Evolutionary conservation across 495 filamentous ascomycete genomes (phyloP), one percentile per base, ranked within the genome.

Genomic region (Penicillium alfredii): DNA sequence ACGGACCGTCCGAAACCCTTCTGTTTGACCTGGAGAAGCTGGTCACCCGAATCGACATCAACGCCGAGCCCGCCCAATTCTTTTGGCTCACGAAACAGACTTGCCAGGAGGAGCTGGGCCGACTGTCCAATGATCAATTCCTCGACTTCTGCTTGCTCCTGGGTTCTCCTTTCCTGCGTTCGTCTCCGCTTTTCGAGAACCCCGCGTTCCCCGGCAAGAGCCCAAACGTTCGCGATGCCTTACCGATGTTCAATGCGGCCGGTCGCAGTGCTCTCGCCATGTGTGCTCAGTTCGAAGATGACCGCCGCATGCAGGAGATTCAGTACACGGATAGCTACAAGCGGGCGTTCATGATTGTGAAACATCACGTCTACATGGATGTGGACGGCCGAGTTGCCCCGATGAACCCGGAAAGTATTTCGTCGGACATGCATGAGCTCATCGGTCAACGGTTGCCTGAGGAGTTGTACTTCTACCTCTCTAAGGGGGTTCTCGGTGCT

Each of bases 401-500:
- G 3, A 68, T 87, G 51, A 77, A 87, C 40, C 69, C 69, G 20
- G 78, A 81, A 6, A 63, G 74, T 21, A 73, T 82, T 2, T 88
- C 92, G 11, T 70, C 67, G 13, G 90, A 97, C 58, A 73, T 88
- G 43, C 85, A 92, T 60, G 82, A 89, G 47, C 84, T 96, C 53
- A 81, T 94, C 45, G 88, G 88, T 13, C 78, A 88, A 35, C 85
- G 88, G 20, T 71, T 99, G 10, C 88, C 93, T 2, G 79, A 88
- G 35, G 93, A 99, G 62, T 66, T 99, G 4, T 94, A 88, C 56
- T 84, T 85, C 56, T 97, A 99, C 49, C 73, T 97, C 20, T 86
- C 86, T 40, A 80, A 76, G 19, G 92, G 86, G 18, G 59, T 95
- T 10, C 74, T 94, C 39, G 78, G 86, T 5, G 71, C 88, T 2